A percentile compares a stretch with the other conserved stretches of the same genome.
Conservation (phyloP, 2,329 filamentous ascomycete species). For the Monilinia fructigena region DNA sequence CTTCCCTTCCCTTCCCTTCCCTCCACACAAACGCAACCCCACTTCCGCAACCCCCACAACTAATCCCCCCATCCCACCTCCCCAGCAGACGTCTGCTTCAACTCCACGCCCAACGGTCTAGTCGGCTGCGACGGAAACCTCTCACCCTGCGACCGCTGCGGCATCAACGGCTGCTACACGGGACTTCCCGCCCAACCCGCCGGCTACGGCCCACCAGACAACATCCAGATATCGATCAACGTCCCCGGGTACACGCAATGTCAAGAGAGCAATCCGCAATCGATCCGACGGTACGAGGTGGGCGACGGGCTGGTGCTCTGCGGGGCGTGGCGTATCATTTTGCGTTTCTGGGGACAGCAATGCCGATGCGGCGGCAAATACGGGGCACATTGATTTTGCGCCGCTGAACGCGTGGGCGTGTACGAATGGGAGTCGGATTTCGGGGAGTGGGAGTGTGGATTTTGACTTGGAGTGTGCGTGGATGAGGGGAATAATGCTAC, state of each 20-base stretch:
- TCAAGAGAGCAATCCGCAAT: not conserved
- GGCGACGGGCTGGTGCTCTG: not conserved
- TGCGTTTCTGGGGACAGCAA: not conserved
- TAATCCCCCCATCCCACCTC: too few relatives aligned
- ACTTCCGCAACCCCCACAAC: too few relatives aligned
- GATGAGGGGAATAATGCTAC: constrained; percentile 4
- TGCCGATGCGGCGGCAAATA: not conserved
- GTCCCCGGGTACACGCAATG: not conserved
- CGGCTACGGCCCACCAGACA: not conserved
- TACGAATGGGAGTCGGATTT: constrained; percentile 4
- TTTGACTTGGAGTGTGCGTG: constrained; percentile 7
- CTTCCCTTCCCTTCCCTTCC: too few relatives aligned
- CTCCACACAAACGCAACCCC: too few relatives aligned
- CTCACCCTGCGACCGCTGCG: not conserved
- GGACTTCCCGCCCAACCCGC: not conserved
- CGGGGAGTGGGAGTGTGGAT: not conserved
- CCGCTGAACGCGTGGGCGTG: not conserved
- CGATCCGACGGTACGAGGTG: not conserved
- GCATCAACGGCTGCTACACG: not conserved
- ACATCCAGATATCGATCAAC: not conserved
- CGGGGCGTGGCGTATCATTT: constrained; percentile 6
- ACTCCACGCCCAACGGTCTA: not conserved
- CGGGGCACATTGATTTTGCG: not conserved
- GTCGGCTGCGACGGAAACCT: not conserved
- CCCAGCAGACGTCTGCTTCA: not conserved